A percentile compares a stretch with the other conserved stretches of the same genome.
Evolutionary conservation across 805 yeast genomes (phyloP).

Genomic region (Candida boleticola): DNA sequence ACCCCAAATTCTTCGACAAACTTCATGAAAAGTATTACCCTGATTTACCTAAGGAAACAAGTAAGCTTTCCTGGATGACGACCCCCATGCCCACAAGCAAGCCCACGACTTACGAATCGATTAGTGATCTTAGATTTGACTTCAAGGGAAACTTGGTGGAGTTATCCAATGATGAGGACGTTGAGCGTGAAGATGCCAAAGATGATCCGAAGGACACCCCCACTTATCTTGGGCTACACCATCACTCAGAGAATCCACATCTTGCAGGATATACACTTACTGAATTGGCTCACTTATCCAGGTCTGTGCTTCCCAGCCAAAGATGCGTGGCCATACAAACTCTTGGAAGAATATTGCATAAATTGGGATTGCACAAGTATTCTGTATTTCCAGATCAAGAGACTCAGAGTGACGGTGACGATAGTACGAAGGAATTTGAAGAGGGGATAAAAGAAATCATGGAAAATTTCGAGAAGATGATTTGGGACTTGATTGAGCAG

Average conservation of each 20-base stretch:
- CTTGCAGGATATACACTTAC: slow-evolving; percentile 89
- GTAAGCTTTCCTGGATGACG: slow-evolving; percentile 89
- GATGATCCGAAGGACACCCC: slow-evolving; percentile 35
- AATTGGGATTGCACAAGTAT: slow-evolving; percentile 65
- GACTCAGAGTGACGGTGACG: slow-evolving; percentile 23
- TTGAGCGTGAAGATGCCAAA: slow-evolving; percentile 20
- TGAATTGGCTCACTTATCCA: slow-evolving; percentile 74
- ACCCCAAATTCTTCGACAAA: slow-evolving; percentile 75
- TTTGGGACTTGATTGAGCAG: slow-evolving; percentile 72
- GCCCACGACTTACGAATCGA: slow-evolving; percentile 47
- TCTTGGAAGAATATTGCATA: slow-evolving; percentile 81
- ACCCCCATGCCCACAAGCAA: slow-evolving; percentile 49
- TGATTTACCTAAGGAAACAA: slow-evolving; percentile 78
- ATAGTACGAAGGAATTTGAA: slow-evolving; percentile 26
- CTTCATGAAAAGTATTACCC: slow-evolving; percentile 87
- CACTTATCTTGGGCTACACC: slow-evolving; percentile 73
- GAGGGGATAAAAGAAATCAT: slow-evolving; percentile 22
- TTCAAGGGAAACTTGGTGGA: slow-evolving; percentile 76
- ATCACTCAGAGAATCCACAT: slow-evolving; percentile 85
- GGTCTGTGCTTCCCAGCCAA: slow-evolving; percentile 83
- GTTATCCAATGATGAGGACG: slow-evolving; percentile 29
- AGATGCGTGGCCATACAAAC: slow-evolving; percentile 84
- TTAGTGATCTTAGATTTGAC: slow-evolving; percentile 80
- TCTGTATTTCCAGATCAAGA: slow-evolving; percentile 47
- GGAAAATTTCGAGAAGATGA: slow-evolving; percentile 46